Conservation (phyloP, 768 basidiomycete genomes). For the Paxillus rubicundulus region DNA sequence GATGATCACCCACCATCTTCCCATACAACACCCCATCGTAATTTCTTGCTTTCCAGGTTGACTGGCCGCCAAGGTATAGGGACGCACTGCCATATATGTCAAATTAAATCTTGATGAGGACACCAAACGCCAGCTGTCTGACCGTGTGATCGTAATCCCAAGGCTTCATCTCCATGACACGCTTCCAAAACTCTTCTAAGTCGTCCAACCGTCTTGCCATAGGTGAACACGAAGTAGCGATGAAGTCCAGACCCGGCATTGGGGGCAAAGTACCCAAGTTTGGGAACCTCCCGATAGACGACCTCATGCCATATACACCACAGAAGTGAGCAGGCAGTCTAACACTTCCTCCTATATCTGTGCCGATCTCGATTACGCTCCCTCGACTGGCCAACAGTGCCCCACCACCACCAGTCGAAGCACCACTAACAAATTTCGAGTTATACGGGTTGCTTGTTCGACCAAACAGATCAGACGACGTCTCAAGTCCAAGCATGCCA, state of each 20-base stretch:
- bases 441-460: conserved; percentile 49
- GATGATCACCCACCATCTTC: conserved; percentile 35
- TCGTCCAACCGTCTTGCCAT: conserved; percentile 43
- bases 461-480: conserved; percentile 44
- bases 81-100: conserved; percentile 31
- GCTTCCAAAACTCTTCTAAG: conserved; percentile 42
- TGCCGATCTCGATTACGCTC: conserved; percentile 43
- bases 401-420: conserved; percentile 51
- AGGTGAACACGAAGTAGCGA: conserved; percentile 37
- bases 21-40: conserved; percentile 42
- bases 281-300: conserved; percentile 40
- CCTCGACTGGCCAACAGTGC: conserved; percentile 48
- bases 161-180: conserved; percentile 39
- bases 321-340: conserved; percentile 49
- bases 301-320: conserved; percentile 44
- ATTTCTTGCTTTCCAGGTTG: conserved; percentile 33
- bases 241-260: conserved; percentile 39
- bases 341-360: conserved; percentile 50
- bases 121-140: conserved; percentile 2
- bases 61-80: conserved; percentile 42
- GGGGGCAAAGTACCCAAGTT: conserved; percentile 28
- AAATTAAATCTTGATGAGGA: not conserved
- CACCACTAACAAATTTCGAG: conserved; percentile 39
- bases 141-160: conserved; percentile 46
- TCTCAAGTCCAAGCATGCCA: conserved; percentile 40